Evolutionary conservation across 495 filamentous ascomycete genomes (phyloP).

Genomic region (Tuber magnatum): DNA sequence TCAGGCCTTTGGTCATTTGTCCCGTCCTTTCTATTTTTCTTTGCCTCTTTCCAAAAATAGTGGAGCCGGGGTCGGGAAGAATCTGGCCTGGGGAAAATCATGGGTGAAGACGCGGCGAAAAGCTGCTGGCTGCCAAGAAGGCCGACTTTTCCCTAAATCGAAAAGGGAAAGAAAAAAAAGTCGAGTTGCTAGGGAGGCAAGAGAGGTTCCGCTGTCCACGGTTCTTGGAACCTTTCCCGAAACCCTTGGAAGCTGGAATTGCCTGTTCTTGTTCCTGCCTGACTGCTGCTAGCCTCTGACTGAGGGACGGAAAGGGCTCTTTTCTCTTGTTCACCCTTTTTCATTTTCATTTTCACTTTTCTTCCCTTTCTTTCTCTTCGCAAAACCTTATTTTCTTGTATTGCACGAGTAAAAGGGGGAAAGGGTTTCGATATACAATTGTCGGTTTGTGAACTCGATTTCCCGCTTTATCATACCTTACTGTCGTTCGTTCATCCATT

Average conservation of each 20-base stretch:
- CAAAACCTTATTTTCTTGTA: background rate
- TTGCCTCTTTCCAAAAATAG: constrained; percentile 2
- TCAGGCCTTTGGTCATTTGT: background rate
- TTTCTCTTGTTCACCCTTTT: background rate
- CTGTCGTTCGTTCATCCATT: background rate
- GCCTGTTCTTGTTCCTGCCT: background rate
- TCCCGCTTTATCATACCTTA: background rate
- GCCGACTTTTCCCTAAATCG: background rate
- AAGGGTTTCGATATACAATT: background rate
- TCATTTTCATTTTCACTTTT: background rate
- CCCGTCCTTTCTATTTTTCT: background rate
- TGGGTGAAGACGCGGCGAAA: background rate
- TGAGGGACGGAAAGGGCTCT: background rate
- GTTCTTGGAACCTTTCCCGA: background rate
- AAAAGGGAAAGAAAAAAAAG: too few relatives aligned
- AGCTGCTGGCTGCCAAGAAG: background rate
- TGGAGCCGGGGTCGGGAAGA: background rate
- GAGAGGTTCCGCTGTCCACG: background rate
- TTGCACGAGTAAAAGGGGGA: background rate
- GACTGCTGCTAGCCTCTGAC: background rate
- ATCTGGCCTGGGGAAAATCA: background rate
- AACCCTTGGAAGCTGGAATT: background rate
- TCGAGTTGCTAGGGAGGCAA: background rate
- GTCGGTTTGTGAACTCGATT: background rate
- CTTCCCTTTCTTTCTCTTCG: background rate